phyloP scores from a whole-genome alignment of 768 basidiomycete species.

The Ramaria sp. region DNA sequence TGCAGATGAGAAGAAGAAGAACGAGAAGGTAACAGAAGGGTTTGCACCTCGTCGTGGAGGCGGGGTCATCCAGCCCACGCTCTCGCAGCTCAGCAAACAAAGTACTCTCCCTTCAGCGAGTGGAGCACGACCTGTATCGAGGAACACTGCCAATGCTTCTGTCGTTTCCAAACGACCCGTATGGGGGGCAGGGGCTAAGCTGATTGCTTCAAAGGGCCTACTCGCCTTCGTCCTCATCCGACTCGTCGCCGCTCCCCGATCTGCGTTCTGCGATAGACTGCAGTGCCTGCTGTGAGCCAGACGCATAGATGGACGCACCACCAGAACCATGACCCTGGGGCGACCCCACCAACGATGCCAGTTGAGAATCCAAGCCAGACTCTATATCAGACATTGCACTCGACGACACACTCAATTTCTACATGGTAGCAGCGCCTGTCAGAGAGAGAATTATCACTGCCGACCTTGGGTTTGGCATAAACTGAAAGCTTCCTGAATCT shows the following conservation, averaged over 20 bases:
- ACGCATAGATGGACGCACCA: slow-evolving; percentile 20
- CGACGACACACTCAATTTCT: background rate
- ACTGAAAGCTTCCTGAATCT: slow-evolving; percentile 81
- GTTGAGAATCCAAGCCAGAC: slow-evolving; percentile 74
- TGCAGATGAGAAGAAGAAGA: background rate
- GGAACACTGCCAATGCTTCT: background rate
- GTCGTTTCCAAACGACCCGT: background rate
- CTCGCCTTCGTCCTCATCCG: slow-evolving; percentile 49
- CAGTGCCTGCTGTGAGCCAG: slow-evolving; percentile 40
- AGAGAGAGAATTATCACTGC: slow-evolving; percentile 1
- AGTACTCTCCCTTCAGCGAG: background rate
- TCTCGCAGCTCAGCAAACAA: slow-evolving; percentile 8
- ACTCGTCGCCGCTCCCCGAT: slow-evolving; percentile 57
- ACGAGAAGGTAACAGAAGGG: background rate
- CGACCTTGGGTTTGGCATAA: slow-evolving; percentile 41
- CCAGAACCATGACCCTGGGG: slow-evolving; percentile 21
- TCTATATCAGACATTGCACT: slow-evolving; percentile 57
- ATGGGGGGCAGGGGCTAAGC: background rate
- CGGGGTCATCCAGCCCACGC: slow-evolving; percentile 2
- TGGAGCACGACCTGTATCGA: background rate
- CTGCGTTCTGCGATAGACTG: slow-evolving; percentile 71
- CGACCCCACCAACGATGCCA: slow-evolving; percentile 30
- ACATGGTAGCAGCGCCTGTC: background rate
- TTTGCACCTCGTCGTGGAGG: slow-evolving; percentile 3
- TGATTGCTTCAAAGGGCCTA: background rate